A percentile compares a stretch with the other conserved stretches of the same genome.
Conservation (phyloP, 2,329 filamentous ascomycete genomes). For the Cucurbitaria berberidis region DNA sequence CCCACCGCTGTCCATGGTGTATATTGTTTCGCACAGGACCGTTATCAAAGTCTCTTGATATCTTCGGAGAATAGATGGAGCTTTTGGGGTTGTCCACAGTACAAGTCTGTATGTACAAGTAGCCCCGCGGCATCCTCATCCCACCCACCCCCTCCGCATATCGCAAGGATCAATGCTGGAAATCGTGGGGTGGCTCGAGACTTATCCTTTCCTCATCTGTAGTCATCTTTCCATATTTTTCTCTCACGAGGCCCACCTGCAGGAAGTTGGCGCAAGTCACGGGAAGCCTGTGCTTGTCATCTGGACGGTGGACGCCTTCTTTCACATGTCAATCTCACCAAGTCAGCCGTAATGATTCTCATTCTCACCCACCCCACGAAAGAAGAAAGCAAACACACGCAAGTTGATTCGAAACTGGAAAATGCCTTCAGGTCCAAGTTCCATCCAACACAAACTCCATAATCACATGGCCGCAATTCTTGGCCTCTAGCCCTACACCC, state of each 20-base stretch:
- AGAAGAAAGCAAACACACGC: background rate
- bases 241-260: constrained; percentile 24
- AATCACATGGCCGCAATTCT: background rate
- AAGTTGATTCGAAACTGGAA: background rate
- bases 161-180: constrained; percentile 3
- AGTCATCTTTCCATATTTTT: constrained; percentile 7
- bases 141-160: background rate
- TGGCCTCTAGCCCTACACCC: background rate
- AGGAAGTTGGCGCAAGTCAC: constrained; percentile 5
- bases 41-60: background rate
- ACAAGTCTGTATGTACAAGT: no score
- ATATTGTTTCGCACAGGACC: background rate
- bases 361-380: background rate
- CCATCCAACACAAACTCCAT: background rate
- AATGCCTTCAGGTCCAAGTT: background rate
- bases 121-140: background rate
- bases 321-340: background rate
- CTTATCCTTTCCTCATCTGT: constrained; percentile 8
- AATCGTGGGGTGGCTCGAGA: constrained; percentile 16
- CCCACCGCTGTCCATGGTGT: background rate
- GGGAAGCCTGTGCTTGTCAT: background rate
- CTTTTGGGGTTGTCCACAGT: no score
- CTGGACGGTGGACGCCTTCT: background rate
- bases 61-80: background rate
- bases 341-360: background rate